Evolutionary conservation across 306 rosid species (phyloP), one percentile per base, ranked within the genome.

Genomic region (Astragalus membranaceus): DNA sequence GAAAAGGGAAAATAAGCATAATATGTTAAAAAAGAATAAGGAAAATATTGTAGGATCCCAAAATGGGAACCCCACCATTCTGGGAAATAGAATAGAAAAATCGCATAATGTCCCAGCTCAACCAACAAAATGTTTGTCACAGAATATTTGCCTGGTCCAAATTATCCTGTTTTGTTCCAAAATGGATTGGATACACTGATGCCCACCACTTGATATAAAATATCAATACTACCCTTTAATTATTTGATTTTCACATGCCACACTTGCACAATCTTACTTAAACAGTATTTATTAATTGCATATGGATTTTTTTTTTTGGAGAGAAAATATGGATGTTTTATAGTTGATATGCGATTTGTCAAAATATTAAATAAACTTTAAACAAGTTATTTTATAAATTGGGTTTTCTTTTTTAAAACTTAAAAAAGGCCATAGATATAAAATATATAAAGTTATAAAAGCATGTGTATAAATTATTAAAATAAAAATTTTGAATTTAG

Each of bases 81-180:
- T 37, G 16, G 56, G 74, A 32, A 67, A 29, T 29, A 32, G 9
- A 67, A 59, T 8, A 37, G 30, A 15, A 15, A 53, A 74, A 58
- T n/a, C 30, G 51, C 61, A 44, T 5, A 36, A 66, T 46, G 32
- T 12, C 47, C 17, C 52, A 33, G 11, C 48, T 20, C 65, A 41
- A 29, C 43, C 53, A 30, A 36, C 67, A 42, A 43, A 76, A 52
- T 30, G 9, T 16, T 69, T 35, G 69, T 70, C 73, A 37, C 36
- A 20, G 63, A 71, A 78, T 64, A 72, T 64, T 64, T 72, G 82
- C 44, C 54, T 66, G 4, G 16, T 71, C 56, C 62, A 53, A 43
- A 62, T 59, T 51, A 43, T 36, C 69, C 20, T 63, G 37, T 65
- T 70, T 17, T 43, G 53, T 69, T 41, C 51, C 51, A 26, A 52